Evolutionary conservation across 2,329 filamentous ascomycete species (phyloP).

Genomic region (Cladosporium oxysporum): DNA sequence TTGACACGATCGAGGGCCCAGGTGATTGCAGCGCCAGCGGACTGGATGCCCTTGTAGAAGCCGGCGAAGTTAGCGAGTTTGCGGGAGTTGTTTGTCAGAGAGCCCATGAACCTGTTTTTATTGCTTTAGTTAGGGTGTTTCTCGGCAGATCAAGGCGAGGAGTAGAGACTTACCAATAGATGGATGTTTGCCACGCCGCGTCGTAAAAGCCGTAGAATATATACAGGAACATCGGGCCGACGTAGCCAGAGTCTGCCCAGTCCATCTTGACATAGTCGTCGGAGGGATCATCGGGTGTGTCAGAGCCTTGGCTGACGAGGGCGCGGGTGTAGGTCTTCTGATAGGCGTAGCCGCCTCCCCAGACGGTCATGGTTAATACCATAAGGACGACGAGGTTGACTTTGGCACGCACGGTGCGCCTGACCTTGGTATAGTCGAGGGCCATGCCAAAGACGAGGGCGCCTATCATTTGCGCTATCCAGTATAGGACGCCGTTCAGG

Average conservation of each 20-base stretch:
- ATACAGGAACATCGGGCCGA: conserved; percentile 82
- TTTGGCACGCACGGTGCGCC: conserved; percentile 46
- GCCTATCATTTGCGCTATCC: conserved; percentile 74
- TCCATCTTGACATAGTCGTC: conserved; percentile 50
- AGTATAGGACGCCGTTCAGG: conserved; percentile 77
- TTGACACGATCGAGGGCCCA: background rate
- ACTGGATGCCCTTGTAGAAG: conserved; percentile 88
- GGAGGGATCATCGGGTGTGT: conserved; percentile 7
- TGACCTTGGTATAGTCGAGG: conserved; percentile 61
- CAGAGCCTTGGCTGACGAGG: conserved; percentile 22
- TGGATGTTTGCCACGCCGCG: conserved; percentile 83
- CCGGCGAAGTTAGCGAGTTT: conserved; percentile 89
- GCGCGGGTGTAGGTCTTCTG: conserved; percentile 59
- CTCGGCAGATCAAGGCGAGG: background rate
- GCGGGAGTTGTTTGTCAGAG: conserved; percentile 87
- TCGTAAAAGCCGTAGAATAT: conserved; percentile 86
- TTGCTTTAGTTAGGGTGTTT: conserved; percentile 37
- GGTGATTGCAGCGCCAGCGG: conserved; percentile 55
- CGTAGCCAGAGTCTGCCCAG: conserved; percentile 67
- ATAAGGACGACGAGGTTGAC: conserved; percentile 61
- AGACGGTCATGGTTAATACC: conserved; percentile 70
- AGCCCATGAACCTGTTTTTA: conserved; percentile 79
- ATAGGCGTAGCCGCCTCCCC: conserved; percentile 83
- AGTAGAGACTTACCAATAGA: conserved; percentile 57
- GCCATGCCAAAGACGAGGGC: conserved; percentile 71